phyloP scores from a whole-genome alignment of 495 filamentous ascomycete genomes.

The Podospora comata region DNA sequence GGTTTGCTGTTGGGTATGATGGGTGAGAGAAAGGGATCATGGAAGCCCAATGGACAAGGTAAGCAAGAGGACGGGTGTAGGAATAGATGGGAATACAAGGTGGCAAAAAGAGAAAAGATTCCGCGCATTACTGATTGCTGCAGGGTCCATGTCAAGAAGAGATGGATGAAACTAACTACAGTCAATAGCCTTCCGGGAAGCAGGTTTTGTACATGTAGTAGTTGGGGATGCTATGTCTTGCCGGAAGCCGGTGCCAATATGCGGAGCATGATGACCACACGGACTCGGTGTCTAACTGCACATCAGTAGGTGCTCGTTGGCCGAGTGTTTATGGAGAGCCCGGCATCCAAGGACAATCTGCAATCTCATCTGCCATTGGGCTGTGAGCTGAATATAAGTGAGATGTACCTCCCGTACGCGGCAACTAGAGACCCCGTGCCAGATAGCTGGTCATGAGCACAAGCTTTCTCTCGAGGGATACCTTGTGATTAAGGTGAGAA shows the following conservation, averaged over 20 bases:
- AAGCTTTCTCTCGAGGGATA: too few relatives aligned
- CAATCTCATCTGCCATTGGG: too few relatives aligned
- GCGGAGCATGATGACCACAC: too few relatives aligned
- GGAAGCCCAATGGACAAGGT: neutral
- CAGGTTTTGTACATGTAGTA: neutral
- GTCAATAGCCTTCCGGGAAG: neutral
- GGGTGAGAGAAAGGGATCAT: neutral
- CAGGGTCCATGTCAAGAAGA: neutral
- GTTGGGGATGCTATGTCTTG: neutral
- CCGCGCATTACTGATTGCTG: neutral
- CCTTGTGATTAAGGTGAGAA: too few relatives aligned
- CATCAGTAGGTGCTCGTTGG: too few relatives aligned
- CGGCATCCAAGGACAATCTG: too few relatives aligned
- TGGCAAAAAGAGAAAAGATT: neutral
- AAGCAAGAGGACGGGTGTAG: neutral
- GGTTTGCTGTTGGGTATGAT: neutral
- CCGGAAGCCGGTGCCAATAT: neutral
- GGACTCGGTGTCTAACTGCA: too few relatives aligned
- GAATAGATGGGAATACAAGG: neutral
- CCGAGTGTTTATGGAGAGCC: too few relatives aligned
- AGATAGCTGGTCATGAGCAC: too few relatives aligned
- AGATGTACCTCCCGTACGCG: too few relatives aligned
- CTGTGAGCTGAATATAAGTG: too few relatives aligned
- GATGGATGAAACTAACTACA: neutral
- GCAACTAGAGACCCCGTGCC: too few relatives aligned